These are phyloP conservation scores for Annulohypoxylon stygium DNA, from an alignment of 495 filamentous ascomycete genomes.

Conservation along the genomic window DNA sequence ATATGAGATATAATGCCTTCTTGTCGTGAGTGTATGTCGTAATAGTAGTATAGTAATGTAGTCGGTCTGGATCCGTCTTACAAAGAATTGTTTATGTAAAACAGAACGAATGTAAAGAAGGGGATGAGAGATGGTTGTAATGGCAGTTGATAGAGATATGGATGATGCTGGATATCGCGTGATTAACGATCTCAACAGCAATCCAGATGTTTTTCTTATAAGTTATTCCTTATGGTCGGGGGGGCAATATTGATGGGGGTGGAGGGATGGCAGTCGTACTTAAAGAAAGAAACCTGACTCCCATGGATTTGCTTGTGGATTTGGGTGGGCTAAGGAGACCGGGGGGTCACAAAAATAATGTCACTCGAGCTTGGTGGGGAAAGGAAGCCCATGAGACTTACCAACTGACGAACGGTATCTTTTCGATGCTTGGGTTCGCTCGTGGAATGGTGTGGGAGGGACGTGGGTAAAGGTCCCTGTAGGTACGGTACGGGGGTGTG, in stretches of 20 bases:
- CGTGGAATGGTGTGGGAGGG: constrained; percentile 39
- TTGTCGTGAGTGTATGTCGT: constrained; percentile 30
- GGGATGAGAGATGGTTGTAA: constrained; percentile 42
- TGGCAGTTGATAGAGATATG: constrained; percentile 10
- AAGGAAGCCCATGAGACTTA: constrained; percentile 46
- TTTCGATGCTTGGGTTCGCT: constrained; percentile 43
- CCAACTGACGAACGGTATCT: constrained; percentile 50
- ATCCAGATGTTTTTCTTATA: constrained; percentile 48
- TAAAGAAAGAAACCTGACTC: constrained; percentile 43
- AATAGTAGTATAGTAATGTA: constrained; percentile 27
- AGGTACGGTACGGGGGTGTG: constrained; percentile 39
- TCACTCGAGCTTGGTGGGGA: constrained; percentile 48
- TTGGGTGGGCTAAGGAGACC: constrained; percentile 23
- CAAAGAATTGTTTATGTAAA: constrained; percentile 47
- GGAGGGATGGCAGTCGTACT: constrained; percentile 44
- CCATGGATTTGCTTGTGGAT: constrained; percentile 32
- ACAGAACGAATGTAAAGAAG: constrained; percentile 49
- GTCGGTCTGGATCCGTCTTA: constrained; percentile 48
- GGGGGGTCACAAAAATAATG: constrained; percentile 40
- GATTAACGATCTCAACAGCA: constrained; percentile 48
- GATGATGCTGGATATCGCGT: constrained; percentile 41
- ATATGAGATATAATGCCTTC: constrained; percentile 14
- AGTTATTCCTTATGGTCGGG: constrained; percentile 45
- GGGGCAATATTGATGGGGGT: constrained; percentile 45
- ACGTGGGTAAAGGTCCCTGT: constrained; percentile 45